These are phyloP conservation scores for Staphylotrichum longicolle DNA, from an alignment of 495 filamentous ascomycete species.

Conservation along the genomic window DNA sequence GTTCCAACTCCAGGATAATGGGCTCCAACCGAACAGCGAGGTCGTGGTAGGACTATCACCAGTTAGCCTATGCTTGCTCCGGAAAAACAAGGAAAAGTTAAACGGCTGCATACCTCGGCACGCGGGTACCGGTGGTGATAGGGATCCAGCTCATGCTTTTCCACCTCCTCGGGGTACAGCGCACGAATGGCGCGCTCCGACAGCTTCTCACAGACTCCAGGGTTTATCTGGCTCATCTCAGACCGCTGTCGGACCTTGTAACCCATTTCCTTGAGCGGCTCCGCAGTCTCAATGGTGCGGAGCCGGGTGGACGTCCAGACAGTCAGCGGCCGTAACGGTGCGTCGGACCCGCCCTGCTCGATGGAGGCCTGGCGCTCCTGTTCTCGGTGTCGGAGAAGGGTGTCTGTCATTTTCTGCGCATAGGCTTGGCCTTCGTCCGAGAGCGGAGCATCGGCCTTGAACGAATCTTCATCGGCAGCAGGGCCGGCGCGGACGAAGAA, in stretches of 20 bases:
- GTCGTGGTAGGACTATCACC: slow-evolving; percentile 88
- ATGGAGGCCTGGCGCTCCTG: slow-evolving; percentile 68
- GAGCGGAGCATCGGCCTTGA: slow-evolving; percentile 83
- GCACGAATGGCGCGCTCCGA: slow-evolving; percentile 69
- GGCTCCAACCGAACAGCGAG: slow-evolving; percentile 97
- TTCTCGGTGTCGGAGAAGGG: slow-evolving; percentile 76
- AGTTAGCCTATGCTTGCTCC: slow-evolving; percentile 21
- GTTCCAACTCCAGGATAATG: slow-evolving; percentile 95
- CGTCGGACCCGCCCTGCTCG: slow-evolving; percentile 63
- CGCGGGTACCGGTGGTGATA: slow-evolving; percentile 97
- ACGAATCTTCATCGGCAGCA: slow-evolving; percentile 74
- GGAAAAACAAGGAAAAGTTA: not conserved
- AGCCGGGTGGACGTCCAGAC: slow-evolving; percentile 94
- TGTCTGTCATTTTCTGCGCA: slow-evolving; percentile 81
- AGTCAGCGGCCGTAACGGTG: slow-evolving; percentile 73
- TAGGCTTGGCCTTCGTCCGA: slow-evolving; percentile 82
- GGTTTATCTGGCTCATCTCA: slow-evolving; percentile 95
- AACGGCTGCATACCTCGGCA: slow-evolving; percentile 66
- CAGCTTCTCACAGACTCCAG: slow-evolving; percentile 91
- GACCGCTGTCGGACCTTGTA: slow-evolving; percentile 86
- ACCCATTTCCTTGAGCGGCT: slow-evolving; percentile 69
- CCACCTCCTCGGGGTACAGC: slow-evolving; percentile 83
- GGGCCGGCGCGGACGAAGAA: slow-evolving; percentile 84
- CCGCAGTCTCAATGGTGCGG: slow-evolving; percentile 87
- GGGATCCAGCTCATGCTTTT: slow-evolving; percentile 89